Conservation (phyloP, 371 early-diverging fungal species). For the Polyrhizophydium stewartii region DNA sequence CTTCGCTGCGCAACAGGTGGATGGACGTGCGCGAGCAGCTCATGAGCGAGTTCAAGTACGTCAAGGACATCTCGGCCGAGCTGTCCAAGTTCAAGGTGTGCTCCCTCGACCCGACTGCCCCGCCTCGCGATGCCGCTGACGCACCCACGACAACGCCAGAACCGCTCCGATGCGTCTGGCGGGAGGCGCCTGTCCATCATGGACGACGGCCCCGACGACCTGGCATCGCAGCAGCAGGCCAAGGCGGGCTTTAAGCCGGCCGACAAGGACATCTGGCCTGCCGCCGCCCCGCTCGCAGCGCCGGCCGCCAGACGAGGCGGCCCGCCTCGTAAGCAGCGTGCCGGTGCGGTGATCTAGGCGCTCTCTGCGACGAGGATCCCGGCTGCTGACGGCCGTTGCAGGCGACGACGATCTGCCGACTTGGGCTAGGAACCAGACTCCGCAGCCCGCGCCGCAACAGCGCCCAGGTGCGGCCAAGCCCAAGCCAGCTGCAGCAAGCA, state of each 20-base stretch:
- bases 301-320: neutral
- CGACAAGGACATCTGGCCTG: conserved; percentile 45
- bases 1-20: conserved; percentile 29
- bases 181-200: conserved; percentile 1
- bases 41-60: conserved; percentile 31
- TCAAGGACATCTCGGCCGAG: conserved; percentile 36
- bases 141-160: neutral
- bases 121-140: neutral
- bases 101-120: too few species aligned
- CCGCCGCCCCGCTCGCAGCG: conserved; percentile 29
- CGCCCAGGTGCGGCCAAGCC: conserved; percentile 2
- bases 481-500: too few species aligned
- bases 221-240: too few species aligned
- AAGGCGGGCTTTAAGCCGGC: too few species aligned
- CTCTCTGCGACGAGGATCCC: too few species aligned
- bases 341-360: too few species aligned
- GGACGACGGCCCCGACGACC: conserved; percentile 5
- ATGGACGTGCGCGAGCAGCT: conserved; percentile 22
- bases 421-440: conserved; percentile 33
- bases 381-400: conserved; percentile 1
- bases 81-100: conserved; percentile 39
- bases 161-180: neutral
- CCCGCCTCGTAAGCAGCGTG: neutral
- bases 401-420: conserved; percentile 34
- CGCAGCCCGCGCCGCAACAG: conserved; percentile 2